Evolutionary conservation across 2,329 filamentous ascomycete species (phyloP).

Genomic region (Drechslerella stenobrocha): DNA sequence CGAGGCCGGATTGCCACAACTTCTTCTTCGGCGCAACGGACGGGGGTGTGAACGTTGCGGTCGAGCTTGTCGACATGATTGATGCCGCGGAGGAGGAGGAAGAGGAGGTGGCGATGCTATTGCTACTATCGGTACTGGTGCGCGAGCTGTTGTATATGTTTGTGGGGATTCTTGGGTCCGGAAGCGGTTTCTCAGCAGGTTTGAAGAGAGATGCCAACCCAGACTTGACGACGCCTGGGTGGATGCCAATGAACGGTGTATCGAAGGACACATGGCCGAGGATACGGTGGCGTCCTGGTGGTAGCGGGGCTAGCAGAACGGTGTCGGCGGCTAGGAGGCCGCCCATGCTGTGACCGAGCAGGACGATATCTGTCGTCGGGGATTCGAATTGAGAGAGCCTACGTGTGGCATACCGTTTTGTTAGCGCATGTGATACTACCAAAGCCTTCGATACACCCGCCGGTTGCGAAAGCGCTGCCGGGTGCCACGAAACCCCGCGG

Average conservation of each 20-base stretch:
- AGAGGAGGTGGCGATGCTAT: background rate
- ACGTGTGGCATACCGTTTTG: background rate
- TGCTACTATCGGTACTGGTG: slow-evolving; percentile 5
- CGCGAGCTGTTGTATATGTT: slow-evolving; percentile 13
- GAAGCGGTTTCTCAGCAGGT: slow-evolving; percentile 56
- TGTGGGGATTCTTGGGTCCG: slow-evolving; percentile 28
- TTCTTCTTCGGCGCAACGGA: slow-evolving; percentile 35
- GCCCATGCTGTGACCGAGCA: slow-evolving; percentile 88
- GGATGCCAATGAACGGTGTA: slow-evolving; percentile 82
- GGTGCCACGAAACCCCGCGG: too few relatives aligned
- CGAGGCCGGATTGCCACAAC: slow-evolving; percentile 59
- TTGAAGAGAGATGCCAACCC: slow-evolving; percentile 78
- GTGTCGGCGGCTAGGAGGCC: slow-evolving; percentile 81
- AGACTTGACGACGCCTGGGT: slow-evolving; percentile 82
- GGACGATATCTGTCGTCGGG: slow-evolving; percentile 70
- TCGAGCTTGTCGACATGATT: slow-evolving; percentile 1
- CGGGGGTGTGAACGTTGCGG: slow-evolving; percentile 16
- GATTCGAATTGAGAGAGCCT: slow-evolving; percentile 39
- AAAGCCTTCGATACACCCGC: too few relatives aligned
- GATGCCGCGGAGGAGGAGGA: background rate
- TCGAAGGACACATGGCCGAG: slow-evolving; percentile 81
- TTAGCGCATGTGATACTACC: background rate
- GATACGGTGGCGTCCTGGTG: slow-evolving; percentile 60
- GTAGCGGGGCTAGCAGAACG: slow-evolving; percentile 62
- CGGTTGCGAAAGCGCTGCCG: too few relatives aligned